Percentiles rank a stretch among this genome's conserved stretches.
Conservation (phyloP, 805 yeast species). For the Yarrowia sp. region DNA sequence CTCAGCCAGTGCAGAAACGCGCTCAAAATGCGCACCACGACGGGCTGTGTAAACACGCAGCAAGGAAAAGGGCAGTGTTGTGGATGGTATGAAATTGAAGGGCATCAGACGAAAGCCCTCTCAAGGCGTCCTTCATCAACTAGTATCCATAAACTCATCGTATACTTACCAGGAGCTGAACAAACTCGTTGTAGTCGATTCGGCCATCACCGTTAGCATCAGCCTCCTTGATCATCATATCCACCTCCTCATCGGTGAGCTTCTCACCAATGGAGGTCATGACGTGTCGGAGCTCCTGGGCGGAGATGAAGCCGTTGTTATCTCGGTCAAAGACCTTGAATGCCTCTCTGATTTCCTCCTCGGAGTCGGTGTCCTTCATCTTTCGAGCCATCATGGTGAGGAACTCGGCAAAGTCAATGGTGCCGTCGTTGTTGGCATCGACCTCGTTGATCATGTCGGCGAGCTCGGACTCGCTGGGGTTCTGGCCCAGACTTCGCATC, state of each 20-base stretch:
- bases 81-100: too few relatives aligned
- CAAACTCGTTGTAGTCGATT: slow-evolving; percentile 95
- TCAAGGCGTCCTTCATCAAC: too few relatives aligned
- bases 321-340: slow-evolving; percentile 93
- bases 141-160: too few relatives aligned
- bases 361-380: slow-evolving; percentile 95
- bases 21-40: slow-evolving; percentile 20
- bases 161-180: slow-evolving; percentile 66
- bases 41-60: slow-evolving; percentile 33
- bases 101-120: too few relatives aligned
- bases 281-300: slow-evolving; percentile 95
- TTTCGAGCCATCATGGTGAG: slow-evolving; percentile 89
- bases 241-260: slow-evolving; percentile 94
- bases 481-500: slow-evolving; percentile 98
- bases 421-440: slow-evolving; percentile 93
- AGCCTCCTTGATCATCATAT: slow-evolving; percentile 96
- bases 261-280: slow-evolving; percentile 97
- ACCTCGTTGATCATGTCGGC: slow-evolving; percentile 97
- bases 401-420: slow-evolving; percentile 81
- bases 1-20: slow-evolving; percentile 33
- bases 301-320: slow-evolving; percentile 96
- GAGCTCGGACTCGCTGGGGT: slow-evolving; percentile 94
- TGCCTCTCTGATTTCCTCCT: slow-evolving; percentile 96
- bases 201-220: slow-evolving; percentile 87
- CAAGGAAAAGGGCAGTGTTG: not conserved